A percentile compares a stretch with the other conserved stretches of the same genome.
Evolutionary conservation across 805 yeast species (phyloP).

Genomic region (Ogataea kodamae): DNA sequence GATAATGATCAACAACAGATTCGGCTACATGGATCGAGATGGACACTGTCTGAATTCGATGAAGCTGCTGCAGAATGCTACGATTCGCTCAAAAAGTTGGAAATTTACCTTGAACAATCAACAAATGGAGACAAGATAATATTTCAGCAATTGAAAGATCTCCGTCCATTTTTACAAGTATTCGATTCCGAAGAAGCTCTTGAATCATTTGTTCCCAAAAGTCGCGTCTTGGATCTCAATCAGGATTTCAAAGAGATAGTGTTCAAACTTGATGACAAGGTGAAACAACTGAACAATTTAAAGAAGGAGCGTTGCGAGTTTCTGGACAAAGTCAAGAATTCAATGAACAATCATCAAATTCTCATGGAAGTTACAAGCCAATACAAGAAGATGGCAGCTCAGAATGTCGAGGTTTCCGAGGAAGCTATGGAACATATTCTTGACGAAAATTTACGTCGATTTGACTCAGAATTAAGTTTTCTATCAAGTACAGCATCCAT

Average conservation of each 20-base stretch:
- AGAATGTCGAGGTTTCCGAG: conserved; percentile 35
- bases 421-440: conserved; percentile 36
- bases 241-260: conserved; percentile 32
- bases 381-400: conserved; percentile 29
- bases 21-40: conserved; percentile 49
- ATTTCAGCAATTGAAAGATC: conserved; percentile 41
- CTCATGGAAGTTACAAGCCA: conserved; percentile 46
- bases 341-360: conserved; percentile 44
- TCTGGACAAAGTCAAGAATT: conserved; percentile 40
- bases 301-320: conserved; percentile 39
- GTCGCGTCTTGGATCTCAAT: conserved; percentile 34
- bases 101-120: conserved; percentile 53
- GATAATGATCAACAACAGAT: conserved; percentile 54
- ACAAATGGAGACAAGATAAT: conserved; percentile 57
- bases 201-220: conserved; percentile 38
- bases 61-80: conserved; percentile 41
- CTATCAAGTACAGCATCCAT: conserved; percentile 39
- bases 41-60: conserved; percentile 50
- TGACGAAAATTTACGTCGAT: conserved; percentile 44
- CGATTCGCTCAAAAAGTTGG: conserved; percentile 42
- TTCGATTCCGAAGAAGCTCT: conserved; percentile 33
- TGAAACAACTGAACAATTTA: conserved; percentile 32
- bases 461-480: conserved; percentile 46
- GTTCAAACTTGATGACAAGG: conserved; percentile 34
- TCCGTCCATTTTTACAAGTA: conserved; percentile 44